A percentile compares a stretch with the other conserved stretches of the same genome.
These are phyloP conservation scores for Eimeria tenella DNA, from an alignment of 169 alveolate genomes.

Conservation along the genomic window DNA sequence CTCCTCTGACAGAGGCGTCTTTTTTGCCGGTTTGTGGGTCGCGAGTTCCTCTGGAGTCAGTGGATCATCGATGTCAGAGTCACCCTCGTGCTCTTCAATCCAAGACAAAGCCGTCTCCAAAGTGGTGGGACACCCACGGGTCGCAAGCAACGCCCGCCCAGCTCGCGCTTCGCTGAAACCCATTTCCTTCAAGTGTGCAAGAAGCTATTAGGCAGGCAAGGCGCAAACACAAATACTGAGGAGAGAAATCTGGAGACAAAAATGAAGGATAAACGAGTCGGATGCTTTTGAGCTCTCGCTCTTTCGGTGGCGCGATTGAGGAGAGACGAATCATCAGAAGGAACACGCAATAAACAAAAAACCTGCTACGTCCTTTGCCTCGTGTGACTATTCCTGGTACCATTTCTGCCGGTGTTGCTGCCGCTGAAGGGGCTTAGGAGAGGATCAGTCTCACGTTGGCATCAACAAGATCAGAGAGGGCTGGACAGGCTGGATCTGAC, in stretches of 20 bases:
- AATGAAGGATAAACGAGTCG: background rate
- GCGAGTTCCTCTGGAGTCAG: conserved; percentile 65
- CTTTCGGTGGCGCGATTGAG: too few species aligned
- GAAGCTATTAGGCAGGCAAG: conserved; percentile 36
- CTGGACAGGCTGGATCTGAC: background rate
- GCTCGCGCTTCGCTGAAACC: conserved; percentile 81
- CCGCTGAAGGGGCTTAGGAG: background rate
- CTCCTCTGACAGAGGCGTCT: conserved; percentile 80
- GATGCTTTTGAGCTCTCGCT: background rate
- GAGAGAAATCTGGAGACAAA: background rate
- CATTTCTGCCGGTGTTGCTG: background rate
- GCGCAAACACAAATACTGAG: background rate
- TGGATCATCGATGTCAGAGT: conserved; percentile 71
- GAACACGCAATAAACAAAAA: background rate
- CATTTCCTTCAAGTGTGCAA: conserved; percentile 77
- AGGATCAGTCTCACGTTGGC: background rate
- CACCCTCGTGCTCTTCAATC: conserved; percentile 79
- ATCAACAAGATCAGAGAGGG: conserved; percentile 28
- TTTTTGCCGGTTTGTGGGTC: conserved; percentile 48
- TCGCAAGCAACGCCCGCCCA: conserved; percentile 80
- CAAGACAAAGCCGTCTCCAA: conserved; percentile 81
- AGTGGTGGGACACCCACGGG: conserved; percentile 63
- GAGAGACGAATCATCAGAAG: background rate
- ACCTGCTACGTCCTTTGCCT: background rate
- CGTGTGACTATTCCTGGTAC: background rate